A percentile compares a stretch with the other conserved stretches of the same genome.
Evolutionary conservation across 164 flowering plant species (phyloP).

Genomic region (Nymphaea colorata): DNA sequence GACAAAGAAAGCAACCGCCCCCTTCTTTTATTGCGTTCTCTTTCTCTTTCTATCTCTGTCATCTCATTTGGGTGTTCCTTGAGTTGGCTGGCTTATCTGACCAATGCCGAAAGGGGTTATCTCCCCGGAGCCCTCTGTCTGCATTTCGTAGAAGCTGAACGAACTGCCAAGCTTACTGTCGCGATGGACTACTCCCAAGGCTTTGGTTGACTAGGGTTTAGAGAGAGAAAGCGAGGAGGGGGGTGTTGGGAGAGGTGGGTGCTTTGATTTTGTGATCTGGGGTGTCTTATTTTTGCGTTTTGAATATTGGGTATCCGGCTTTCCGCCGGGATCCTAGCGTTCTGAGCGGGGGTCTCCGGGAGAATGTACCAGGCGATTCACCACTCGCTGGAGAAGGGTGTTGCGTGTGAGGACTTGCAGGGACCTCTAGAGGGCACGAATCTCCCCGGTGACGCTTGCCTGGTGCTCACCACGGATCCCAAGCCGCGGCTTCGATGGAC

Average conservation of each 20-base stretch:
- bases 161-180: background rate
- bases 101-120: background rate
- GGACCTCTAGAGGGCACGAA: conserved; percentile 10
- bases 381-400: conserved; percentile 4
- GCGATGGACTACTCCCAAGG: background rate
- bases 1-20: background rate
- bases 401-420: conserved; percentile 7
- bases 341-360: background rate
- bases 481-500: conserved; percentile 63
- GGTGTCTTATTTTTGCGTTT: background rate
- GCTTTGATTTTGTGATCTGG: background rate
- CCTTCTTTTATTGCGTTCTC: background rate
- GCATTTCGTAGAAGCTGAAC: too few relatives aligned
- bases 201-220: background rate
- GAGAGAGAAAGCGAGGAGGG: background rate
- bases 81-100: background rate
- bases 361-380: conserved; percentile 6
- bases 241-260: background rate
- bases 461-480: conserved; percentile 54
- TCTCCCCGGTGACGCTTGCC: conserved; percentile 16
- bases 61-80: background rate
- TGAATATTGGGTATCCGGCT: background rate
- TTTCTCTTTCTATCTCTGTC: conserved; percentile 2
- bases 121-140: too few relatives aligned
- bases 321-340: background rate